Evolutionary conservation across 805 yeast genomes (phyloP).

Genomic region (Metschnikowia anglica): DNA sequence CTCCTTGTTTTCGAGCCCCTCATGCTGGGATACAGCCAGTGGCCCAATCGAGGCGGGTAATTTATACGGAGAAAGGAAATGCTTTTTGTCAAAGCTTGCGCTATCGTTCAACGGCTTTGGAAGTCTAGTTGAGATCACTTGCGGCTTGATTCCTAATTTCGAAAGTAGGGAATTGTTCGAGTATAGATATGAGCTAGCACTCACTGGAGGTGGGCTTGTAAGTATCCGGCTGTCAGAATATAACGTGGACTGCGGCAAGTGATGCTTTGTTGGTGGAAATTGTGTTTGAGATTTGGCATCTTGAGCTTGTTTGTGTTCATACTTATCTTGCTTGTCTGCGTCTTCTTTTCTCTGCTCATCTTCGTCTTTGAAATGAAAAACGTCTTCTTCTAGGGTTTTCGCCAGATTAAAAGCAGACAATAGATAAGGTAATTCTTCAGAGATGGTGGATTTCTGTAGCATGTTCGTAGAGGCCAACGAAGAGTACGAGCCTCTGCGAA

Average conservation of each 20-base stretch:
- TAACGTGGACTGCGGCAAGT: slow-evolving; percentile 34
- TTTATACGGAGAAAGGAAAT: background rate
- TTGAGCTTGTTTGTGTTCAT: background rate
- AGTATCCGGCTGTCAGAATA: slow-evolving; percentile 37
- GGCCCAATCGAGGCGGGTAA: background rate
- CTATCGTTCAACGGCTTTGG: slow-evolving; percentile 18
- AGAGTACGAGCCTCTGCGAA: slow-evolving; percentile 29
- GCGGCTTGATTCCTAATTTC: slow-evolving; percentile 42
- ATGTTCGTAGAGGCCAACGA: slow-evolving; percentile 35
- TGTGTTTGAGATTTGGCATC: slow-evolving; percentile 5
- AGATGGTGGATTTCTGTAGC: slow-evolving; percentile 51
- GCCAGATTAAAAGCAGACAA: slow-evolving; percentile 68
- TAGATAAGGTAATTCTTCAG: slow-evolving; percentile 65
- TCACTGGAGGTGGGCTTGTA: slow-evolving; percentile 17
- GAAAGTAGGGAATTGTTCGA: slow-evolving; percentile 37
- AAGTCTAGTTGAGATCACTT: slow-evolving; percentile 35
- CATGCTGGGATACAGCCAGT: background rate
- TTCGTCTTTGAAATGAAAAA: slow-evolving; percentile 23
- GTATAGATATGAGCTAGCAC: slow-evolving; percentile 33
- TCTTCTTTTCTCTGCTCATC: slow-evolving; percentile 12
- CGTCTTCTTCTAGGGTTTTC: slow-evolving; percentile 52
- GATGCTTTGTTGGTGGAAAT: slow-evolving; percentile 26
- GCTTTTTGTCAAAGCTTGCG: slow-evolving; percentile 6
- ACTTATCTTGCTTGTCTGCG: background rate
- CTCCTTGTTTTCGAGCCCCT: slow-evolving; percentile 9